Evolutionary conservation across 441 rosid species (phyloP).

Genomic region (Iberis amara): DNA sequence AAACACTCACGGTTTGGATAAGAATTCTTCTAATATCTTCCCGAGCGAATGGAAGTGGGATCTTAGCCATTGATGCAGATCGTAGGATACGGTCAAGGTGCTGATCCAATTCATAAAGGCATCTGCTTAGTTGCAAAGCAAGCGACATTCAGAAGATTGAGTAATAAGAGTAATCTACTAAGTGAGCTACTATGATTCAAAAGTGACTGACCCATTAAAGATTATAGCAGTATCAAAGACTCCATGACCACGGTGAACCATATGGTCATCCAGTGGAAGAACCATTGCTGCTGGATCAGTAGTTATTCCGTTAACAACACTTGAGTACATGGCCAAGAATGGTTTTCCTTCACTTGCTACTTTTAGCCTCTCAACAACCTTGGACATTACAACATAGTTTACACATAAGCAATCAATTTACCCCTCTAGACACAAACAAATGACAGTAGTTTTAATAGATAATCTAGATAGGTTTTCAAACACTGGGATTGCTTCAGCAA

Average conservation of each 20-base stretch:
- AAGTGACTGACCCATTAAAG: too few species aligned
- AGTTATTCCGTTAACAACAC: slow-evolving; percentile 64
- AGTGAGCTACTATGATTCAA: too few species aligned
- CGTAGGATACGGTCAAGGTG: slow-evolving; percentile 77
- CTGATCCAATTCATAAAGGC: slow-evolving; percentile 80
- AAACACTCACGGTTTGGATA: slow-evolving; percentile 60
- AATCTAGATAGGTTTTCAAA: too few species aligned
- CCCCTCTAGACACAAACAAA: background rate
- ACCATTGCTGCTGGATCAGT: slow-evolving; percentile 78
- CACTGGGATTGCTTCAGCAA: too few species aligned
- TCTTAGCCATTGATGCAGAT: slow-evolving; percentile 74
- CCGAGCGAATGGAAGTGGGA: slow-evolving; percentile 54
- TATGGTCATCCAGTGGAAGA: slow-evolving; percentile 84
- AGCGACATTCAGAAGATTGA: background rate
- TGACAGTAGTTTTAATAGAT: too few species aligned
- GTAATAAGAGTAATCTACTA: too few species aligned
- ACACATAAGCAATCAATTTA: background rate
- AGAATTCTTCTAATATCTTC: slow-evolving; percentile 57
- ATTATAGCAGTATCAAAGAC: too few species aligned
- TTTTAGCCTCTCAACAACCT: slow-evolving; percentile 66
- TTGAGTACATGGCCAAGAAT: slow-evolving; percentile 80
- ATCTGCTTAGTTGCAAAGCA: slow-evolving; percentile 29
- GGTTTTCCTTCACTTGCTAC: slow-evolving; percentile 43
- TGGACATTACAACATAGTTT: slow-evolving; percentile 18
- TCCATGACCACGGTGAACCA: slow-evolving; percentile 55